Base-by-base conservation (phyloP, 2,329 filamentous ascomycete genomes). In the Aspergillus piperis region DNA sequence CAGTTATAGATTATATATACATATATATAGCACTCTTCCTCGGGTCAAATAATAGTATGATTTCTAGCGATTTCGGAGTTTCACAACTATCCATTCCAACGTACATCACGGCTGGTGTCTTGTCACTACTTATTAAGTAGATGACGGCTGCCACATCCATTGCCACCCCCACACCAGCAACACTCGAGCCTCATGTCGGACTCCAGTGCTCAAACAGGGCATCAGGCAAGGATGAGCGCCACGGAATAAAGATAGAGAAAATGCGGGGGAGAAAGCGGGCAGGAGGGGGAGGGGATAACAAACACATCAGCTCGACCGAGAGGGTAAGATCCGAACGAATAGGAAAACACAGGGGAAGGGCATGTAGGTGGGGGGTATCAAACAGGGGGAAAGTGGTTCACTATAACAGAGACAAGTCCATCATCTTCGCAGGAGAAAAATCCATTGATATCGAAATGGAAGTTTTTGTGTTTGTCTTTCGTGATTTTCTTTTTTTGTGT, bases 81-180 rank as follows among this genome's bases (percentile, higher is more conserved):
- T 64, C 62, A 60, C 58, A 60, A 55, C 59, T 62, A 62, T 64
- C 41, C 62, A 50, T 62, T 58, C 53, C 62, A 56, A 66, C 57
- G 62, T 65, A 65, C 63, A 66, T 62, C 55, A 58, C 39, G 54
- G 49, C 8, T 42, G 57, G 66, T 64, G 32, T 36, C 32, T 36
- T 36, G 32, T 36, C 32, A 36, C 30, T 32, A 27, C 25, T 27
- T 70, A 71, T 69, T 60, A 53, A 27, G 41, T 54, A 36, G 66
- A 71, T 68, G 71, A 74, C 72, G 72, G 72, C 72, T 74, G 72
- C 72, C 72, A 74, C 72, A 70, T 70, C 71, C 39, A 48, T 55
- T 47, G 48, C 27, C 27, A 42, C 50, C 42, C 52, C 57, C 57
- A 49, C 55, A 30, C 58, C 56, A 41, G 21, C 41, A 41, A 23